These are phyloP conservation scores for Neonectria punicea DNA, from an alignment of 2,329 filamentous ascomycete species.

Conservation along the genomic window DNA sequence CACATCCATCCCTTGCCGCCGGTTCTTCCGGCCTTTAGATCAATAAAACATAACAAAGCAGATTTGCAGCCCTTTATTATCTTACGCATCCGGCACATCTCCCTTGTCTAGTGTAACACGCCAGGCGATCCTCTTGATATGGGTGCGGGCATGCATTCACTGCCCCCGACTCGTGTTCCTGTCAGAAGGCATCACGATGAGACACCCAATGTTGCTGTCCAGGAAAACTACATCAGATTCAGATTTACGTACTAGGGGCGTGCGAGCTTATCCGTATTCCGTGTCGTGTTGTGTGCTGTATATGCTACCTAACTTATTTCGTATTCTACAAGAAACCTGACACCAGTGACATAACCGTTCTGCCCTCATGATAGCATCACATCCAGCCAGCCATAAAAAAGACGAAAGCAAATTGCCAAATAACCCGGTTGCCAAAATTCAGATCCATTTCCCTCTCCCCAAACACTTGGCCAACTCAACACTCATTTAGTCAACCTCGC, in stretches of 20 bases:
- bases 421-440: constrained; percentile 6
- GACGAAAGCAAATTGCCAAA: constrained; percentile 7
- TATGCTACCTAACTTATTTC: constrained; percentile 13
- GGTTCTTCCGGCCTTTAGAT: neutral
- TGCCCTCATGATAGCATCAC: constrained; percentile 23
- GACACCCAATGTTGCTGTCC: neutral
- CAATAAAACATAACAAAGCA: neutral
- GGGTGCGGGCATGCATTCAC: neutral
- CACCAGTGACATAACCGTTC: constrained; percentile 20
- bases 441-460: neutral
- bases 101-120: neutral
- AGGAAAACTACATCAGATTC: neutral
- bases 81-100: neutral
- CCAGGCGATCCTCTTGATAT: neutral
- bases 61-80: neutral
- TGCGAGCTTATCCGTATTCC: neutral
- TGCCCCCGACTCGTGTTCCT: neutral
- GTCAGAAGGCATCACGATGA: neutral
- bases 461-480: neutral
- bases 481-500: constrained; percentile 5
- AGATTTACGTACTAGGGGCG: neutral
- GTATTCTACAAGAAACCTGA: constrained; percentile 22
- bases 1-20: neutral
- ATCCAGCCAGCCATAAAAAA: constrained; percentile 6
- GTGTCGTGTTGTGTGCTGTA: neutral